Percentiles rank a stretch among this genome's conserved stretches.
Evolutionary conservation across 768 basidiomycete genomes (phyloP).

Genomic region (Rhodocollybia butyracea): DNA sequence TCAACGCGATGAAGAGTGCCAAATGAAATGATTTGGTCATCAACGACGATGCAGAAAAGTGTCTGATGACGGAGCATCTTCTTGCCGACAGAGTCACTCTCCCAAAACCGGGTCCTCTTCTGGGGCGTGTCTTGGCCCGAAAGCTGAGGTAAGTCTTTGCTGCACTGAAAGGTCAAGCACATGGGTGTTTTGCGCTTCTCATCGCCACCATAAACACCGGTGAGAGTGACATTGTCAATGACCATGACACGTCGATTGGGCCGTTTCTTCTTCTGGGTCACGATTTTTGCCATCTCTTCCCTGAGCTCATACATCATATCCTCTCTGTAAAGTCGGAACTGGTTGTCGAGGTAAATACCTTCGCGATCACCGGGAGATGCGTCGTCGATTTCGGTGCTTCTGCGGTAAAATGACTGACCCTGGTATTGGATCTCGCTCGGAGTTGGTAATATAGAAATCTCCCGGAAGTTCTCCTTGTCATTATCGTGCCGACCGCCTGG

Average conservation of each 20-base stretch:
- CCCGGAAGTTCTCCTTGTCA: constrained; percentile 56
- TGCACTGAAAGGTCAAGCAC: constrained; percentile 37
- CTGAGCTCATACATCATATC: constrained; percentile 58
- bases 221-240: constrained; percentile 34
- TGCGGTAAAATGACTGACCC: constrained; percentile 47
- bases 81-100: constrained; percentile 25
- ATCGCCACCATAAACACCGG: constrained; percentile 24
- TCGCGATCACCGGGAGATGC: constrained; percentile 34
- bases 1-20: constrained; percentile 54
- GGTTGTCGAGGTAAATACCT: constrained; percentile 58
- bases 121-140: background rate
- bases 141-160: constrained; percentile 33
- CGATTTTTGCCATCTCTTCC: constrained; percentile 47
- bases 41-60: constrained; percentile 47
- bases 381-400: constrained; percentile 40
- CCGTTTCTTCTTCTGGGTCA: constrained; percentile 36
- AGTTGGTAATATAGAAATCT: constrained; percentile 63
- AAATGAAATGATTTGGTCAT: constrained; percentile 47
- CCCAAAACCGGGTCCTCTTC: constrained; percentile 11
- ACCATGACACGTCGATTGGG: constrained; percentile 29
- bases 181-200: constrained; percentile 28
- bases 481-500: constrained; percentile 74
- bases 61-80: constrained; percentile 53
- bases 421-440: constrained; percentile 50
- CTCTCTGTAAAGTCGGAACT: constrained; percentile 62